These are phyloP conservation scores for Aspergillus ustus DNA, from an alignment of 2,329 filamentous ascomycete genomes.

Conservation along the genomic window DNA sequence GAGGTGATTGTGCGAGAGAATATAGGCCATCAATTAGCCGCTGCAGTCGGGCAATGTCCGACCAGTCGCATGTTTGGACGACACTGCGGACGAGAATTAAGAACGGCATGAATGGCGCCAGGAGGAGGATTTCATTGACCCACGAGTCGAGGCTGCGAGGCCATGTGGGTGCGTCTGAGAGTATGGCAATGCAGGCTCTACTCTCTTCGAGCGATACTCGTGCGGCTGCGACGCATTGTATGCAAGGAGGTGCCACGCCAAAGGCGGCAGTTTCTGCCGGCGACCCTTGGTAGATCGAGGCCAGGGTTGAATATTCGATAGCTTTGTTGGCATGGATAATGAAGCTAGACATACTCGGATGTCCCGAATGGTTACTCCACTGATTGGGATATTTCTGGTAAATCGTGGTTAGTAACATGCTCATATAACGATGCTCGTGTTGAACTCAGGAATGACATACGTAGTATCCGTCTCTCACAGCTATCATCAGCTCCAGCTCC, in stretches of 20 bases:
- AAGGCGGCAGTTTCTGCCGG: slow-evolving; percentile 9
- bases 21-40: slow-evolving; percentile 16
- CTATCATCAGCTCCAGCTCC: slow-evolving; percentile 16
- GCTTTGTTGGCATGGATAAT: slow-evolving; percentile 10
- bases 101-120: slow-evolving; percentile 21
- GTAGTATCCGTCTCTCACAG: not conserved
- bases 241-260: not conserved
- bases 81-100: slow-evolving; percentile 21
- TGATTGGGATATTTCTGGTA: not conserved
- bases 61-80: slow-evolving; percentile 15
- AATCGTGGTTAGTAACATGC: no score
- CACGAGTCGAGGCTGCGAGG: not conserved
- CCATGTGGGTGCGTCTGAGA: not conserved
- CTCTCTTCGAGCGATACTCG: slow-evolving; percentile 13
- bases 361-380: not conserved
- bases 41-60: slow-evolving; percentile 14
- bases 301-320: slow-evolving; percentile 15
- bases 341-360: not conserved
- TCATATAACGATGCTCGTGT: no score
- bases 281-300: slow-evolving; percentile 19
- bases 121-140: slow-evolving; percentile 7
- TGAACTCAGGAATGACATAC: no score
- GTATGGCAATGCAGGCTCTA: slow-evolving; percentile 15
- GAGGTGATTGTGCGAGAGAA: not conserved
- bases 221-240: slow-evolving; percentile 16